Evolutionary conservation across 352 stramenopile species (phyloP).

Genomic region (Phytophthora sansomeana): DNA sequence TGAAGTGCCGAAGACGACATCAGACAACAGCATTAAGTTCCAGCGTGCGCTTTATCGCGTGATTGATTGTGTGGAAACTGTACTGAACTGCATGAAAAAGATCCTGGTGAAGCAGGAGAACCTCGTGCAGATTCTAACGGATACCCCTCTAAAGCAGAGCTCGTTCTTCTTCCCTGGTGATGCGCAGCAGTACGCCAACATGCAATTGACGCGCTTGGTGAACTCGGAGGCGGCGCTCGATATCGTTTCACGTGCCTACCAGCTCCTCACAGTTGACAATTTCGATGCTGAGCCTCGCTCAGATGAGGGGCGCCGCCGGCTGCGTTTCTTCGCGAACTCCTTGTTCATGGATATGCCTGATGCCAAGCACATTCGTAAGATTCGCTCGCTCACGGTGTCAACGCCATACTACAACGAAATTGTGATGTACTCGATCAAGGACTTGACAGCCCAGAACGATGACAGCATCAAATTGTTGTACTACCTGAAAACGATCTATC

Average conservation of each 20-base stretch:
- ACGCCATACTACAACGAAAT: slow-evolving; percentile 94
- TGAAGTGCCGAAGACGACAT: slow-evolving; percentile 80
- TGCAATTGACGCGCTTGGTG: slow-evolving; percentile 82
- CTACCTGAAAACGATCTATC: slow-evolving; percentile 93
- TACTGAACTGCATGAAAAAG: slow-evolving; percentile 88
- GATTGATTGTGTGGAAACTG: slow-evolving; percentile 85
- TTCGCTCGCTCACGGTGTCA: slow-evolving; percentile 82
- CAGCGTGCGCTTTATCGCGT: slow-evolving; percentile 85
- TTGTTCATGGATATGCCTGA: slow-evolving; percentile 93
- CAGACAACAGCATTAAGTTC: slow-evolving; percentile 89
- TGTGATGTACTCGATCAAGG: slow-evolving; percentile 91
- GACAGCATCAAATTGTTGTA: slow-evolving; percentile 97
- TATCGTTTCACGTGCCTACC: slow-evolving; percentile 86
- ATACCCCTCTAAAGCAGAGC: slow-evolving; percentile 86
- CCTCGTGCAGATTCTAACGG: slow-evolving; percentile 85
- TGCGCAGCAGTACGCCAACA: slow-evolving; percentile 82
- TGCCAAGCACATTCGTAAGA: slow-evolving; percentile 86
- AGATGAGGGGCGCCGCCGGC: slow-evolving; percentile 82
- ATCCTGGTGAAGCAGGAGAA: slow-evolving; percentile 87
- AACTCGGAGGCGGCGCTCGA: slow-evolving; percentile 85
- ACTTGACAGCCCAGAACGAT: slow-evolving; percentile 85
- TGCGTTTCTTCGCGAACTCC: slow-evolving; percentile 91
- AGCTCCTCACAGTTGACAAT: slow-evolving; percentile 90
- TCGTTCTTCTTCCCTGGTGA: slow-evolving; percentile 91
- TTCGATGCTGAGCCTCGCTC: slow-evolving; percentile 90